These are phyloP conservation scores for Ceratocystis lukuohia DNA, from an alignment of 2,329 filamentous ascomycete species.

Conservation along the genomic window DNA sequence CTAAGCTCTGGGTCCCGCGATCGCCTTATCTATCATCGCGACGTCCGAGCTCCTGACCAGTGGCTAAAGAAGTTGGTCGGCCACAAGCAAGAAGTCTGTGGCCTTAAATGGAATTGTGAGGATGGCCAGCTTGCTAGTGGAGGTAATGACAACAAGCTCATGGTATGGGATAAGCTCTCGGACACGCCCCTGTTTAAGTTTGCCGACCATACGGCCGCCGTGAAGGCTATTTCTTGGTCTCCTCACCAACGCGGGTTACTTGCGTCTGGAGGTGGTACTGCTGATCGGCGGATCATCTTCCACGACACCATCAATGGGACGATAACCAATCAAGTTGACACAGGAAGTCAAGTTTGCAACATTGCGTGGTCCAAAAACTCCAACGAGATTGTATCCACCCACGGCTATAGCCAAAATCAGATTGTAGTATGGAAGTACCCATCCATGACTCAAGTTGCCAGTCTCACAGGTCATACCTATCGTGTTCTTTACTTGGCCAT, in stretches of 20 bases:
- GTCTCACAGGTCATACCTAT: conserved; percentile 90
- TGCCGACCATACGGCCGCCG: conserved; percentile 84
- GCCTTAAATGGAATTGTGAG: conserved; percentile 91
- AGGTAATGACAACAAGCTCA: conserved; percentile 96
- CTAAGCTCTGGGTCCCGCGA: conserved; percentile 90
- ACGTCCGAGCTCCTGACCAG: conserved; percentile 84
- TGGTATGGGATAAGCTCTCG: conserved; percentile 96
- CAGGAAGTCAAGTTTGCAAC: conserved; percentile 97
- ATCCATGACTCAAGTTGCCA: conserved; percentile 92
- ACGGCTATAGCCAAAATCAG: conserved; percentile 95
- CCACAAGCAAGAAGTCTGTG: conserved; percentile 97
- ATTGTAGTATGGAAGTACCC: conserved; percentile 99
- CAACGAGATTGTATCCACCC: conserved; percentile 92
- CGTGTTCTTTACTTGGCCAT: conserved; percentile 92
- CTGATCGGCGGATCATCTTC: conserved; percentile 92
- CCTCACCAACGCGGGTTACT: conserved; percentile 87
- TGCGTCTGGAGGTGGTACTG: conserved; percentile 91
- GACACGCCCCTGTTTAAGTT: conserved; percentile 89
- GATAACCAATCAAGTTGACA: conserved; percentile 78
- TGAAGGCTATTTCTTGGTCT: conserved; percentile 97
- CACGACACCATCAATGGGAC: conserved; percentile 85
- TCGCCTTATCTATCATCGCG: conserved; percentile 84
- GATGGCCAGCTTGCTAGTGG: conserved; percentile 90
- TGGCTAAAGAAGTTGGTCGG: conserved; percentile 77
- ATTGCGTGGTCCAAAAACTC: conserved; percentile 95